Percentiles rank a stretch among this genome's conserved stretches.
Conservation (phyloP, 2,329 filamentous ascomycete genomes). For the Diaporthe amygdali region DNA sequence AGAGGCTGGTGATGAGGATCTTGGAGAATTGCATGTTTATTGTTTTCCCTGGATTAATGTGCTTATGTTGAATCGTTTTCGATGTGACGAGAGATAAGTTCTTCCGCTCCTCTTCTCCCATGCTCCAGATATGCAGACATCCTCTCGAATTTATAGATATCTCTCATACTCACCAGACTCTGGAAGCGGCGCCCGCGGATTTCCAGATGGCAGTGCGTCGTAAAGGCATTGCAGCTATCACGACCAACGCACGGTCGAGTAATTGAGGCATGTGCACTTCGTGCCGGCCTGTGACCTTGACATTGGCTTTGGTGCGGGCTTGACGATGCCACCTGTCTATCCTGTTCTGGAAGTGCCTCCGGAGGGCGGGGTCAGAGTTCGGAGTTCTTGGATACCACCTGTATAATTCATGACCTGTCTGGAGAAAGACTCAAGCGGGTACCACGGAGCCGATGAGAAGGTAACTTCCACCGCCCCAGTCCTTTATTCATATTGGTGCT, state of each 20-base stretch:
- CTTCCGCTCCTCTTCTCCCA: not conserved
- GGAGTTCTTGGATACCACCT: not conserved
- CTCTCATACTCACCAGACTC: too few relatives aligned
- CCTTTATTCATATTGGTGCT: not conserved
- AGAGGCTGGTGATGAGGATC: slow-evolving; percentile 12
- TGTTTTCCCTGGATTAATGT: not conserved
- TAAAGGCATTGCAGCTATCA: not conserved
- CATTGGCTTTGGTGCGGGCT: not conserved
- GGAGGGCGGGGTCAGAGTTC: not conserved
- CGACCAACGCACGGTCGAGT: not conserved
- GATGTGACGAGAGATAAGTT: not conserved
- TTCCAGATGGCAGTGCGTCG: not conserved
- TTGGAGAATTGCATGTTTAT: slow-evolving; percentile 21
- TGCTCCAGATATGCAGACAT: not conserved
- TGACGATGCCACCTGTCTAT: slow-evolving; percentile 4
- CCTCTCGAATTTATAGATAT: not conserved
- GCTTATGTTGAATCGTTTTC: not conserved
- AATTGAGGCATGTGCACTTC: not conserved
- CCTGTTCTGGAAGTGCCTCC: slow-evolving; percentile 1
- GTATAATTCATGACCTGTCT: not conserved
- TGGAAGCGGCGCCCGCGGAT: not conserved
- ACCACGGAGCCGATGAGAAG: slow-evolving; percentile 3
- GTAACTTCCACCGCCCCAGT: not conserved
- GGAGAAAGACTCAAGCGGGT: not conserved
- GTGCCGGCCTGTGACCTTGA: not conserved